phyloP scores from a whole-genome alignment of 139 green algal species.

The Volvox reticuliferus region DNA sequence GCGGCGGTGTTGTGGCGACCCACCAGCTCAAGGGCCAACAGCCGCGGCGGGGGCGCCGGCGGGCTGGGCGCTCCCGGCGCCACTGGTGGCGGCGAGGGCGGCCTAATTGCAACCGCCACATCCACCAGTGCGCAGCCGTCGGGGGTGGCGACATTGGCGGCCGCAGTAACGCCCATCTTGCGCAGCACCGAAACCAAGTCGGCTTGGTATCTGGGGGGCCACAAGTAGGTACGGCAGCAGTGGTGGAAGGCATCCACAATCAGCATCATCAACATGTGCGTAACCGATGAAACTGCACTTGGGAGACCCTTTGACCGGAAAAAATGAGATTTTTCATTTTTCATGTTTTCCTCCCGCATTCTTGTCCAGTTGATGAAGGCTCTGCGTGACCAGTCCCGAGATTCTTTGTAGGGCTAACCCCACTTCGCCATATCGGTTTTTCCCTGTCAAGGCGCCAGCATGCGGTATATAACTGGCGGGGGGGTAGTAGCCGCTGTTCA shows the following conservation, averaged over 20 bases:
- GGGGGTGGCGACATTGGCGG: conserved; percentile 34
- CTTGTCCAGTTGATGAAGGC: too few relatives aligned
- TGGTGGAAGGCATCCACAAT: neutral
- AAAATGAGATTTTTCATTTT: too few relatives aligned
- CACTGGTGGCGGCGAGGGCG: neutral
- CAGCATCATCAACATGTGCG: too few relatives aligned
- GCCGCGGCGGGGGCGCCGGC: conserved; percentile 1
- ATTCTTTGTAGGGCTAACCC: too few relatives aligned
- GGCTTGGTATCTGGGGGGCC: conserved; percentile 19
- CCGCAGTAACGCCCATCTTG: conserved; percentile 19
- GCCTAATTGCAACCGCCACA: conserved; percentile 32
- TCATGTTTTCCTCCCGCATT: too few relatives aligned
- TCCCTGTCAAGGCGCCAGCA: too few relatives aligned
- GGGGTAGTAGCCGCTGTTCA: too few relatives aligned
- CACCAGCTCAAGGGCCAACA: conserved; percentile 60
- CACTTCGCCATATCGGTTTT: too few relatives aligned
- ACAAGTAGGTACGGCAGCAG: neutral
- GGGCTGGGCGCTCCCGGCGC: neutral
- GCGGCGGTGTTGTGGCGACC: conserved; percentile 59
- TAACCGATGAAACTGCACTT: too few relatives aligned
- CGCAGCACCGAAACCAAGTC: conserved; percentile 35
- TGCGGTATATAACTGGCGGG: too few relatives aligned
- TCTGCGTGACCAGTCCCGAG: too few relatives aligned
- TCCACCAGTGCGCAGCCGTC: conserved; percentile 59
- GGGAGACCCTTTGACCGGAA: too few relatives aligned